Percentiles rank a stretch among this genome's conserved stretches.
These are phyloP conservation scores for Cinchona pubescens DNA, from an alignment of 257 asterid genomes.

Conservation along the genomic window DNA sequence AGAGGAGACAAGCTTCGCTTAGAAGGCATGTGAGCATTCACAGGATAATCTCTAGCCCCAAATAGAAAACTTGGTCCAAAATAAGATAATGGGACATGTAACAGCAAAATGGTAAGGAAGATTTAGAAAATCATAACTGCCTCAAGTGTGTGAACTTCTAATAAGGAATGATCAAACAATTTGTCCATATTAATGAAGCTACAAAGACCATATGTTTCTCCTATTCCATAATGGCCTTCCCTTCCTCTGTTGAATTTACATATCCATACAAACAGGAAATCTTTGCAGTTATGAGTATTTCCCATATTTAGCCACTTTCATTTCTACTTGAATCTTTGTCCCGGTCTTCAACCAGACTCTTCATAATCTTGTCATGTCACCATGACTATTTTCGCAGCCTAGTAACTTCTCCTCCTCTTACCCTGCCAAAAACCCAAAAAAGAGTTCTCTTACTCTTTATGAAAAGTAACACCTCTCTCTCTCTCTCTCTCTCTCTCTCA, in stretches of 20 bases:
- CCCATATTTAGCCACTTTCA: background rate
- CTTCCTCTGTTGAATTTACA: background rate
- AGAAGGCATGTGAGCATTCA: background rate
- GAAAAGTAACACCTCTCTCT: background rate
- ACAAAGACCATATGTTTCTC: background rate
- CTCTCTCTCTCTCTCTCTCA: too few relatives aligned
- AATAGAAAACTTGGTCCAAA: background rate
- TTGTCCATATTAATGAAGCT: background rate
- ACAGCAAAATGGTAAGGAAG: background rate
- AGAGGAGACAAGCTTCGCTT: background rate
- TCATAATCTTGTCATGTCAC: background rate
- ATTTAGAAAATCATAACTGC: background rate
- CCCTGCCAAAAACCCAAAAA: too few relatives aligned
- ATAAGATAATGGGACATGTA: background rate
- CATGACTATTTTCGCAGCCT: background rate
- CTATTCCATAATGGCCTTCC: background rate
- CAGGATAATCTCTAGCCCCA: background rate
- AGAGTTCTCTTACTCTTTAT: background rate
- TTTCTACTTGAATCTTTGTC: background rate
- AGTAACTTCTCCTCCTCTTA: background rate
- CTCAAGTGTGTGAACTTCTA: background rate
- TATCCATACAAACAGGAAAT: background rate
- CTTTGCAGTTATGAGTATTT: background rate
- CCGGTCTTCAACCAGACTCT: background rate
- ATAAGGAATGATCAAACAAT: background rate